phyloP scores from a whole-genome alignment of 495 filamentous ascomycete genomes.

The Tuber aestivum region DNA sequence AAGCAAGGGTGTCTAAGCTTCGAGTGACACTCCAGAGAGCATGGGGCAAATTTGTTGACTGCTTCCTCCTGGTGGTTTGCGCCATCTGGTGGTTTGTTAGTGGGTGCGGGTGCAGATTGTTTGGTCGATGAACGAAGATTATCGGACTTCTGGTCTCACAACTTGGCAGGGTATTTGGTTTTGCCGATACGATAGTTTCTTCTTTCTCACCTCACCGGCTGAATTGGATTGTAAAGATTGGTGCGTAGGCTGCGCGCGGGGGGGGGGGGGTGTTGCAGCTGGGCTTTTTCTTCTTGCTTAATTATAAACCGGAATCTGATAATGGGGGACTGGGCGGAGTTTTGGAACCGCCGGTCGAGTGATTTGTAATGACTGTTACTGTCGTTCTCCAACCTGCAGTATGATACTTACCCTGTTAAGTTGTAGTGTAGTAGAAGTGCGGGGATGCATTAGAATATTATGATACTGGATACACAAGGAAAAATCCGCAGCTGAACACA shows the following conservation, averaged over 20 bases:
- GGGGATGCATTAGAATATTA: background rate
- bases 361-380: background rate
- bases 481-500: background rate
- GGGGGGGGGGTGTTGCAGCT: background rate
- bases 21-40: background rate
- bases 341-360: background rate
- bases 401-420: background rate
- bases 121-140: background rate
- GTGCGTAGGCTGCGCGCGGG: background rate
- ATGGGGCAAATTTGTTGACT: background rate
- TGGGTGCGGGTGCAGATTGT: background rate
- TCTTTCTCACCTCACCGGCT: background rate
- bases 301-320: background rate
- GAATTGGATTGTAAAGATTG: background rate
- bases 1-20: background rate
- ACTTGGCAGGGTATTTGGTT: background rate
- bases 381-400: no score
- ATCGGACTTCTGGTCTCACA: background rate
- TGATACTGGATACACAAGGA: background rate
- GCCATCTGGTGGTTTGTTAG: background rate
- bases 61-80: background rate
- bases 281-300: background rate
- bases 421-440: background rate
- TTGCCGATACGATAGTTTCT: background rate
- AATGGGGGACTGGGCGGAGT: background rate